Evolutionary conservation across 495 filamentous ascomycete genomes (phyloP).

Genomic region (Hapsidospora chrysogenum): DNA sequence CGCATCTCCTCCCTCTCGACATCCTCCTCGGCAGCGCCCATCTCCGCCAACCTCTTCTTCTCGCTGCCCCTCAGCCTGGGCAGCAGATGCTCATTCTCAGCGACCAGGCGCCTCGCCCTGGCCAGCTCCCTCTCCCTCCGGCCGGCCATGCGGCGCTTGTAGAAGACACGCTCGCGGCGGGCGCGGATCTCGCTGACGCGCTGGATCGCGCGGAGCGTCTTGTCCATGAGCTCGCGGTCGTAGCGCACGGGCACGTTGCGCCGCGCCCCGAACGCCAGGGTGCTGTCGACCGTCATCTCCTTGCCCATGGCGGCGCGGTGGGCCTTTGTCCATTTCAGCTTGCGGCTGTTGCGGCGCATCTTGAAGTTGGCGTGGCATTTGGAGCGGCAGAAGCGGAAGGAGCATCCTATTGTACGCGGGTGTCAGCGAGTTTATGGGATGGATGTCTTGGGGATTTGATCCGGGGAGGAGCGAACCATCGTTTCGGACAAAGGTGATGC

Average conservation of each 20-base stretch:
- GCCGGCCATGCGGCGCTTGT: constrained; percentile 80
- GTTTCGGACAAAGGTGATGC: constrained; percentile 57
- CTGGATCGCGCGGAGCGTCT: constrained; percentile 82
- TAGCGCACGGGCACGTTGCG: constrained; percentile 92
- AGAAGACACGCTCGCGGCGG: constrained; percentile 74
- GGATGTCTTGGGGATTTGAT: too few species aligned
- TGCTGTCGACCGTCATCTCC: constrained; percentile 89
- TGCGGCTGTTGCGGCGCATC: constrained; percentile 76
- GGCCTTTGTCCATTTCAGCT: constrained; percentile 79
- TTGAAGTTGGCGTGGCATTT: constrained; percentile 99
- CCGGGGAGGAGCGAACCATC: constrained; percentile 43
- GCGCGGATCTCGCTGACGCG: constrained; percentile 74
- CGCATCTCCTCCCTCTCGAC: constrained; percentile 35
- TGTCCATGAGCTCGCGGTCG: constrained; percentile 74
- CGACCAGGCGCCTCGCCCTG: constrained; percentile 71
- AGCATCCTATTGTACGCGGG: too few species aligned
- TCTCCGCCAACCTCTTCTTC: constrained; percentile 31
- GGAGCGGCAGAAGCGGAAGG: constrained; percentile 58
- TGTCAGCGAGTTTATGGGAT: too few species aligned
- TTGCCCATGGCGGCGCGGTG: constrained; percentile 65
- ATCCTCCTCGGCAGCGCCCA: constrained; percentile 27
- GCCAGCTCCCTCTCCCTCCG: constrained; percentile 67
- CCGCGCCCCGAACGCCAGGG: constrained; percentile 77
- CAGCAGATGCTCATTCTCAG: constrained; percentile 77
- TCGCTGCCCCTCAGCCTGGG: constrained; percentile 42